phyloP scores from a whole-genome alignment of 495 filamentous ascomycete genomes.

The Penicillium paradoxum region DNA sequence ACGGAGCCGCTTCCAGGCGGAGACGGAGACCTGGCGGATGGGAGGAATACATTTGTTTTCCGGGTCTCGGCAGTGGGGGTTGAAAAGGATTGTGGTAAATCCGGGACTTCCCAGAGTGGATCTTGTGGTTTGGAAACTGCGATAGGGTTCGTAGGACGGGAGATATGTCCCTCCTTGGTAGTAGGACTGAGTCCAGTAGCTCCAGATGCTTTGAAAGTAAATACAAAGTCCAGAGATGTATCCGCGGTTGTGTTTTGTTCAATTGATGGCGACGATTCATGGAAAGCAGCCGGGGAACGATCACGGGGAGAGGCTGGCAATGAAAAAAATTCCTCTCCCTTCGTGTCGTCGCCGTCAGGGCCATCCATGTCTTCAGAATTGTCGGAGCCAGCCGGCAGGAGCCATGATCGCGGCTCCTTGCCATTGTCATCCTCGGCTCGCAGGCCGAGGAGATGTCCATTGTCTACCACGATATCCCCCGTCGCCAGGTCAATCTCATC shows the following conservation, averaged over 20 bases:
- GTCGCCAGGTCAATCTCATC: conserved; percentile 78
- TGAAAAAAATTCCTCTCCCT: neutral
- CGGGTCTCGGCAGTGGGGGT: conserved; percentile 30
- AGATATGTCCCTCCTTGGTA: neutral
- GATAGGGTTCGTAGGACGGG: neutral
- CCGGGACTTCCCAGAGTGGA: conserved; percentile 38
- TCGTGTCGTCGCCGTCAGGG: neutral
- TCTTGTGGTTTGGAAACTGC: conserved; percentile 9
- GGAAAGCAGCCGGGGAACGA: neutral
- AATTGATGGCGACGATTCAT: neutral
- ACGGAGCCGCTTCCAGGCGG: conserved; percentile 37
- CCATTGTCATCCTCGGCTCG: conserved; percentile 47
- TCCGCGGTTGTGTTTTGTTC: conserved; percentile 16
- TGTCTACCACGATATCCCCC: conserved; percentile 75
- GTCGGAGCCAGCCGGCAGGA: conserved; percentile 5
- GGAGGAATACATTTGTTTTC: conserved; percentile 9
- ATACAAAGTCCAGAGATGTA: conserved; percentile 22
- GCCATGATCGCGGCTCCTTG: conserved; percentile 18
- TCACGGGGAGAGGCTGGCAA: neutral
- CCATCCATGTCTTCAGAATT: conserved; percentile 3
- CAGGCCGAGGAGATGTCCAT: conserved; percentile 71
- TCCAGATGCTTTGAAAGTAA: conserved; percentile 7
- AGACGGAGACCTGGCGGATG: conserved; percentile 24
- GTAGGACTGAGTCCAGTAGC: neutral
- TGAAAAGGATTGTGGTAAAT: conserved; percentile 30